Evolutionary conservation across 176 grass and related monocot species (phyloP).

Genomic region (Canna indica): DNA sequence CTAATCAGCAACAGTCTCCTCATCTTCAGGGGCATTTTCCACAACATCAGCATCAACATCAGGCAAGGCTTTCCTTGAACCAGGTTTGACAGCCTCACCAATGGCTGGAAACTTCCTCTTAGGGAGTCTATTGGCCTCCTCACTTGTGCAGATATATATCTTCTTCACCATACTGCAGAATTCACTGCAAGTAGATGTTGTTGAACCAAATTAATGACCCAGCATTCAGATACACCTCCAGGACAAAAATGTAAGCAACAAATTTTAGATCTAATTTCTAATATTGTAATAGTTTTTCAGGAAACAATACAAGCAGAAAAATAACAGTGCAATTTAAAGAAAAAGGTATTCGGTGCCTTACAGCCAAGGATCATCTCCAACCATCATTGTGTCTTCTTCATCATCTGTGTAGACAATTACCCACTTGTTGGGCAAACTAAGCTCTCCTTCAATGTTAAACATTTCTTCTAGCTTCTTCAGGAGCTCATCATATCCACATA

Average conservation of each 20-base stretch:
- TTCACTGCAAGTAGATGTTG: constrained; percentile 39
- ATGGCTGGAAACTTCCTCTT: constrained; percentile 36
- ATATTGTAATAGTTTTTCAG: not conserved
- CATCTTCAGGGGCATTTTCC: not conserved
- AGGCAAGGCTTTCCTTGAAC: constrained; percentile 25
- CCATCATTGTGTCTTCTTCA: constrained; percentile 90
- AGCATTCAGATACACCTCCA: not conserved
- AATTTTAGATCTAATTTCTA: not conserved
- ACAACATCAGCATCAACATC: constrained; percentile 17
- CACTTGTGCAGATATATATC: constrained; percentile 71
- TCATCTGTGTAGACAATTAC: constrained; percentile 66
- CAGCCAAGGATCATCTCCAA: constrained; percentile 91
- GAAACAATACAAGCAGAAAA: not conserved
- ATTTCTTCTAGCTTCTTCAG: constrained; percentile 54
- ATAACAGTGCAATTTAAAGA: not conserved
- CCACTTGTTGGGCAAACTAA: constrained; percentile 54
- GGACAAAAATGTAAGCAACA: not conserved
- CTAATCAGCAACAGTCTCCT: constrained; percentile 12
- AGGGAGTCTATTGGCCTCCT: constrained; percentile 57
- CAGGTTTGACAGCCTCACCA: constrained; percentile 25
- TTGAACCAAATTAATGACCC: not conserved
- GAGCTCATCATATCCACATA: constrained; percentile 51
- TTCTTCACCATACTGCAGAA: constrained; percentile 74
- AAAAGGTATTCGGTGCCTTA: constrained; percentile 30
- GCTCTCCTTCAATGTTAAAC: constrained; percentile 64